A percentile compares a stretch with the other conserved stretches of the same genome.
phyloP scores from a whole-genome alignment of 2,329 filamentous ascomycete genomes.

The Fusarium sororula region DNA sequence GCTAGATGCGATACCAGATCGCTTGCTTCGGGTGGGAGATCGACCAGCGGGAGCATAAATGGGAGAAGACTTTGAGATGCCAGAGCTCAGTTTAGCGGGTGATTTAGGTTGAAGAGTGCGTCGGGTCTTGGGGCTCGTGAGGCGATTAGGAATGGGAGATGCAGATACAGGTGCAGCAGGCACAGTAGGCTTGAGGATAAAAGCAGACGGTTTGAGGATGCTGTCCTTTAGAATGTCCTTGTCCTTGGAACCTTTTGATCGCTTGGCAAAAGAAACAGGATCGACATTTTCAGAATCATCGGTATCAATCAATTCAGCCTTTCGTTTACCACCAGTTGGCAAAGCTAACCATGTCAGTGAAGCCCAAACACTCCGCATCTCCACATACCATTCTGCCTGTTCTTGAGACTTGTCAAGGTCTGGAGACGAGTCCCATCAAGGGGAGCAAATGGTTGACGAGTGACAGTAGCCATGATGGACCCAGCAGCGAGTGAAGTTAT shows the following conservation, averaged over 20 bases:
- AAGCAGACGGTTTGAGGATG: slow-evolving; percentile 59
- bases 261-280: slow-evolving; percentile 65
- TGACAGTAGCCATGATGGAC: slow-evolving; percentile 61
- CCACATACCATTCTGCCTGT: slow-evolving; percentile 75
- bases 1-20: slow-evolving; percentile 72
- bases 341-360: slow-evolving; percentile 49
- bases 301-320: slow-evolving; percentile 62
- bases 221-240: slow-evolving; percentile 48
- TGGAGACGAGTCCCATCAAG: slow-evolving; percentile 76
- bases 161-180: slow-evolving; percentile 45
- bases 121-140: slow-evolving; percentile 50
- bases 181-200: slow-evolving; percentile 55
- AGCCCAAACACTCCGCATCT: slow-evolving; percentile 5
- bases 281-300: slow-evolving; percentile 71
- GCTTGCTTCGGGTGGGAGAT: slow-evolving; percentile 78
- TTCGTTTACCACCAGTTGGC: slow-evolving; percentile 62
- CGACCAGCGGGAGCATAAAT: slow-evolving; percentile 79
- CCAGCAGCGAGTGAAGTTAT: neutral
- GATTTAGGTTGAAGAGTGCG: slow-evolving; percentile 63
- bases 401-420: slow-evolving; percentile 78
- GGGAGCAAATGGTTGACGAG: slow-evolving; percentile 79
- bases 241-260: slow-evolving; percentile 59
- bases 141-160: slow-evolving; percentile 42
- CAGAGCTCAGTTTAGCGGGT: slow-evolving; percentile 58
- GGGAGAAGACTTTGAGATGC: slow-evolving; percentile 60